Base-by-base conservation (phyloP, 805 yeast genomes). In the Cyberlindnera subsufficiens region DNA sequence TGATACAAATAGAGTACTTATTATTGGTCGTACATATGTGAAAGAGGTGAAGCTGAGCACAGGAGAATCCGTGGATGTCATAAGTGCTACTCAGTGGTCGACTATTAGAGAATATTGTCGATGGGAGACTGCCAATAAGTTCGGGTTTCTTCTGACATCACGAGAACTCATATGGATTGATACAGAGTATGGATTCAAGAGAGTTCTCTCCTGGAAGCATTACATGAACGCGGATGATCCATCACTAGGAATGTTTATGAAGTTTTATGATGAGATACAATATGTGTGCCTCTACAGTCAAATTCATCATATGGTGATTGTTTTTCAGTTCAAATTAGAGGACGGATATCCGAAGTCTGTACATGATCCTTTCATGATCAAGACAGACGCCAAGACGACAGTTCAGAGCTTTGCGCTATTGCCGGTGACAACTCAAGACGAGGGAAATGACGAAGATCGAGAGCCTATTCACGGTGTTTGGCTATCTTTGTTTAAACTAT, bases 201-300 rank as follows among this genome's bases (percentile, higher is more conserved):
- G 84, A 44, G 45, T 76, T 3, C 53, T 87, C 1, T 74, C 90
- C 0, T 85, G 95, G 90, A 82, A 80, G 46, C 96, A 88, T 59
- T 75, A 64, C 46, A 60, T 84, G 18, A 71, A 72, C 35, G 68
- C 73, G 7, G 49, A 58, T 1, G 95, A 86, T 51, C 71, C 74
- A 1, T 70, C 86, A 0, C 51, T 80, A 42, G 63, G 58, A 40
- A 43, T 83, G 41, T 49, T 58, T 2, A 55, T 71, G 2, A 56
- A 62, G 11, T 42, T 53, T 9, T 33, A 58, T 3, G 52, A 51
- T 11, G 52, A 37, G 45, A 45, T 46, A 10, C 48, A 48, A 17
- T 40, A 51, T 25, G 56, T 59, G 0, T 40, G 60, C 6, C 17
- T 67, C 0, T 44, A 59, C 27, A 67, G 72, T 1, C 58, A 58